A percentile compares a stretch with the other conserved stretches of the same genome.
phyloP scores from a whole-genome alignment of 345 rosid genomes.

The Eucalyptus leucophloia region DNA sequence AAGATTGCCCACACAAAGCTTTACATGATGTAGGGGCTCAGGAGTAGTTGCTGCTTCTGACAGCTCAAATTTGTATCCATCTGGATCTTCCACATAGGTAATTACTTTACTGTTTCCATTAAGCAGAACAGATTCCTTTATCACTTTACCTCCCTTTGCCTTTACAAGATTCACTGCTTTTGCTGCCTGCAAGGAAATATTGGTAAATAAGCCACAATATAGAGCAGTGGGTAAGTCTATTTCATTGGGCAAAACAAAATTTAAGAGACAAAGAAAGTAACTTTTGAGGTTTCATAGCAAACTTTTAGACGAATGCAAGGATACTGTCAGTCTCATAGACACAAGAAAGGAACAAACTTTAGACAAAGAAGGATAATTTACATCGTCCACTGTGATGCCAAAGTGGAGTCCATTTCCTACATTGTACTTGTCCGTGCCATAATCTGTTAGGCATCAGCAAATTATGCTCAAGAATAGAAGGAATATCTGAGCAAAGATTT shows the following conservation, averaged over 20 bases:
- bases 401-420: constrained; percentile 83
- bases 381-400: constrained; percentile 87
- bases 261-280: not conserved
- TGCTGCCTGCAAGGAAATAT: constrained; percentile 37
- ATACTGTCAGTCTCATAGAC: not conserved
- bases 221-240: not conserved
- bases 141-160: constrained; percentile 84
- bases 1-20: constrained; percentile 97
- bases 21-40: constrained; percentile 93
- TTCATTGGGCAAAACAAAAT: not conserved
- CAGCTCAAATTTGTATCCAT: constrained; percentile 93
- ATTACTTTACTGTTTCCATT: constrained; percentile 74
- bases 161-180: constrained; percentile 71
- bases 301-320: not conserved
- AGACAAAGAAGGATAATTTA: constrained; percentile 14
- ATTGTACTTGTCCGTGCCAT: constrained; percentile 85
- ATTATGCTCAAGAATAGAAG: not conserved
- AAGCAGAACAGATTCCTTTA: constrained; percentile 80
- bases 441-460: constrained; percentile 35
- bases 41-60: constrained; percentile 92
- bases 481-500: not conserved
- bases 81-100: constrained; percentile 92
- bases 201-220: not conserved
- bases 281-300: not conserved
- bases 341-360: not conserved